Base-by-base conservation (phyloP, 2,329 filamentous ascomycete genomes). In the Xylariaceae sp. region DNA sequence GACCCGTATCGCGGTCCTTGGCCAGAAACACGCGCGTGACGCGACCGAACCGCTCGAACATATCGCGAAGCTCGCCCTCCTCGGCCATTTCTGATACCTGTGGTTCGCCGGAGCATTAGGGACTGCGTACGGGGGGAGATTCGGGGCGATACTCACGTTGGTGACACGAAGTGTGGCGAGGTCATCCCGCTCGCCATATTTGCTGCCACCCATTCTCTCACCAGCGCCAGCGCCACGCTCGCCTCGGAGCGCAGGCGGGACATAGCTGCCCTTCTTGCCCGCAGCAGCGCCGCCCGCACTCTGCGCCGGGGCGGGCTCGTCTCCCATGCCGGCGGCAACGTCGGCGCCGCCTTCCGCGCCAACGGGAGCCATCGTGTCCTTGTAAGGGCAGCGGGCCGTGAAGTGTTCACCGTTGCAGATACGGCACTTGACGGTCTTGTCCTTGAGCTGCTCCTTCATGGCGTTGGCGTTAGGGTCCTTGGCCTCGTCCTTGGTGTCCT, bases 391-490 rank as follows among this genome's bases (percentile, higher is more conserved):
- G 73, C 94, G 87, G 64, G 92, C 92, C 41, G 94, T 99, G 81
- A 97, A 99, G 84, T 99, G 94, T 80, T 99, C 94, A 70, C 92
- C 94, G 71, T 86, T 89, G 79, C 94, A 99, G 72, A 99, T 97
- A 81, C 94, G 88, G 76, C 94, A 99, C 83, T 97, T 97, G 80
- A 99, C 95, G 80, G 96, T 95, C 84, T 96, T 96, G 79, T 96
- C 92, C 84, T 94, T 95, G 69, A 97, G 81, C 77, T 89, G 87
- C 70, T 86, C 83, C 77, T 88, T 88, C 76, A 87, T 81, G 67
- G 80, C 80, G 75, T 87, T 84, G 67, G 87, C 85, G 73, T 89
- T 87, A 68, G 80, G 75, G 67, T 85, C 84, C 69, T 84, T 83
- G 76, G 84, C 81, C 76, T 92, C 88, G 71, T 88, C 88, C 76